Evolutionary conservation across 768 basidiomycete genomes (phyloP), one percentile per base, ranked within the genome.

Genomic region (Boletales sp.): DNA sequence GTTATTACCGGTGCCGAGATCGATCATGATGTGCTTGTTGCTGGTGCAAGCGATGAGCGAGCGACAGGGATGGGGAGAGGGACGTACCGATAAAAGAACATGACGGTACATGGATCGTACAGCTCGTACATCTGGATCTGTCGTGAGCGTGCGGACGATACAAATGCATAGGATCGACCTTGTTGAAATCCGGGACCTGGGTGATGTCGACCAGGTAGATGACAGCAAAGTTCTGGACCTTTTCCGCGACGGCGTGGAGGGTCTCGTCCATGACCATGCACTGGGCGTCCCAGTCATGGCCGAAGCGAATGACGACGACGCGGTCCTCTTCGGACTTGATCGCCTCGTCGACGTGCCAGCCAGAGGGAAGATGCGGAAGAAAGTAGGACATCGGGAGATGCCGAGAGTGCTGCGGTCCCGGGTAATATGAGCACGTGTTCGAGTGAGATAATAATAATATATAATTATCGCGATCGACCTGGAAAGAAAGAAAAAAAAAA

Each of bases 221-320:
- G 60, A 98, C 93, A 8, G 94, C 94, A 69, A 95, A 97, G 73
- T 99, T 98, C 75, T 97, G 94, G 5, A 98, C 93, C 69, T 92
- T 94, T 72, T 97, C 97, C 1, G 89, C 87, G 38, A 97, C 87
- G 2, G 82, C 76, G 68, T 93, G 89, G 10, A 97, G 81, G 2
- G 93, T 95, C 69, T 98, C 95, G 74, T 98, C 97, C 94, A 98
- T 97, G 15, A 86, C 88, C 97, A 98, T 97, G 73, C 95, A 98
- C 57, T 97, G 86, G 0, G 78, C 72, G 67, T 98, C 91, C 84
- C 86, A 87, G 68, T 94, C 94, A 64, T 93, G 90, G 0, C 94
- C 95, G 64, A 97, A 98, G 4, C 94, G 85, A 41, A 97, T 85
- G 46, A 93, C 89, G 21, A 97, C 95, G 31, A 97, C 81, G 38